Conservation (phyloP, 305 asterid species). For the Ilex paraguariensis region DNA sequence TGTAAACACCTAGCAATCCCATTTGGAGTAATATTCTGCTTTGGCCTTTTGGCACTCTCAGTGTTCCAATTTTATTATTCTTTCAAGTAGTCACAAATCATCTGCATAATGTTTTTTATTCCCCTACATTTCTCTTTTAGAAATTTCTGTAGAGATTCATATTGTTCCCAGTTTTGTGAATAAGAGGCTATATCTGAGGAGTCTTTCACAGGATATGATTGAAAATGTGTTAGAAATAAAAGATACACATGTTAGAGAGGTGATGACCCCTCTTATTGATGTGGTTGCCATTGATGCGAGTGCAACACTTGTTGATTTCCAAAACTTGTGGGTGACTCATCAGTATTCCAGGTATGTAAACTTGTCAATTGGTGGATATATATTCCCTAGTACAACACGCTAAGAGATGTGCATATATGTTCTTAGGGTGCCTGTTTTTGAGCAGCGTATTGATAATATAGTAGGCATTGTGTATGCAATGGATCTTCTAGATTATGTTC, state of each 20-base stretch:
- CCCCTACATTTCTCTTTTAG: neutral
- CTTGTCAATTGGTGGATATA: too few relatives aligned
- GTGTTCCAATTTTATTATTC: too few relatives aligned
- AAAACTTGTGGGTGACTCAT: conserved; percentile 92
- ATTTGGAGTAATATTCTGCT: too few relatives aligned
- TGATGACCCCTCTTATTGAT: conserved; percentile 99
- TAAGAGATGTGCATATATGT: conserved; percentile 19
- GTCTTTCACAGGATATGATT: conserved; percentile 85
- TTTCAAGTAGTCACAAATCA: neutral
- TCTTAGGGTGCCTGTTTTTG: conserved; percentile 95
- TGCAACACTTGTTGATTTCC: conserved; percentile 93
- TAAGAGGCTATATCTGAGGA: conserved; percentile 14
- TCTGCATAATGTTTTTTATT: conserved; percentile 9
- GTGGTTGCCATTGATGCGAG: conserved; percentile 92
- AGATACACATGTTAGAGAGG: conserved; percentile 98
- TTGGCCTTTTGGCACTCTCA: too few relatives aligned
- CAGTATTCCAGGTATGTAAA: conserved; percentile 79
- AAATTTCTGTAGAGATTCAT: conserved; percentile 6
- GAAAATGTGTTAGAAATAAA: conserved; percentile 97
- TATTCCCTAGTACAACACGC: neutral
- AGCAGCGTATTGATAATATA: conserved; percentile 94
- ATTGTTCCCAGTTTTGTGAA: neutral
- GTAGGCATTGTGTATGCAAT: conserved; percentile 99
- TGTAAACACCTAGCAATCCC: too few relatives aligned
- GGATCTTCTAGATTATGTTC: conserved; percentile 97